Evolutionary conservation across 192 early-diverging fungal species (phyloP).

Genomic region (Glomus cerebriforme): DNA sequence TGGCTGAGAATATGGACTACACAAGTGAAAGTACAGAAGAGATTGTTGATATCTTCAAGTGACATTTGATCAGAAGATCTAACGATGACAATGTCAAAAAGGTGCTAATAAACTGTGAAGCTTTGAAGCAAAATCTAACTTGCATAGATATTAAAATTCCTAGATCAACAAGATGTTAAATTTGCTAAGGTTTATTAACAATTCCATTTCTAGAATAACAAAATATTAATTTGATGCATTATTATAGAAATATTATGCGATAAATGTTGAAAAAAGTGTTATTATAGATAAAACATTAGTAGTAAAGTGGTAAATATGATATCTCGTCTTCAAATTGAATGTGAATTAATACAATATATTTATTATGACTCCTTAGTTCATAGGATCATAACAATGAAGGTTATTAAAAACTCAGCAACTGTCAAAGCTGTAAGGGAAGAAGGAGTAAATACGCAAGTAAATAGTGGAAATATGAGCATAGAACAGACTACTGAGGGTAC

Average conservation of each 20-base stretch:
- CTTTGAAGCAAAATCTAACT: background rate
- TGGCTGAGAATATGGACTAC: background rate
- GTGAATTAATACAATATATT: no score
- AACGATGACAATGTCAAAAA: conserved; percentile 1
- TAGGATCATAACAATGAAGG: no score
- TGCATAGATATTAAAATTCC: background rate
- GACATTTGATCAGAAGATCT: background rate
- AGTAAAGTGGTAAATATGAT: background rate
- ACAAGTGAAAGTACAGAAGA: conserved; percentile 7
- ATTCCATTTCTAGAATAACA: background rate
- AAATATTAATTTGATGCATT: background rate
- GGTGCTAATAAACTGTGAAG: background rate
- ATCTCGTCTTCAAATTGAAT: no score
- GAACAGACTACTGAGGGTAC: no score
- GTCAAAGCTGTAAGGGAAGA: no score
- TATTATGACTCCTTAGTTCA: no score
- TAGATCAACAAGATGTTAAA: background rate
- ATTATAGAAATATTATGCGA: background rate
- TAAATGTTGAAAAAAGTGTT: conserved; percentile 5
- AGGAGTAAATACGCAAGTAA: no score
- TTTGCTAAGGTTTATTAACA: background rate
- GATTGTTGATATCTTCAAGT: background rate
- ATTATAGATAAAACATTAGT: background rate
- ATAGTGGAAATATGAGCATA: no score
- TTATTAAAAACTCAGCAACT: no score